Evolutionary conservation across 2,329 filamentous ascomycete species (phyloP).

Genomic region (Volutella citrinella): DNA sequence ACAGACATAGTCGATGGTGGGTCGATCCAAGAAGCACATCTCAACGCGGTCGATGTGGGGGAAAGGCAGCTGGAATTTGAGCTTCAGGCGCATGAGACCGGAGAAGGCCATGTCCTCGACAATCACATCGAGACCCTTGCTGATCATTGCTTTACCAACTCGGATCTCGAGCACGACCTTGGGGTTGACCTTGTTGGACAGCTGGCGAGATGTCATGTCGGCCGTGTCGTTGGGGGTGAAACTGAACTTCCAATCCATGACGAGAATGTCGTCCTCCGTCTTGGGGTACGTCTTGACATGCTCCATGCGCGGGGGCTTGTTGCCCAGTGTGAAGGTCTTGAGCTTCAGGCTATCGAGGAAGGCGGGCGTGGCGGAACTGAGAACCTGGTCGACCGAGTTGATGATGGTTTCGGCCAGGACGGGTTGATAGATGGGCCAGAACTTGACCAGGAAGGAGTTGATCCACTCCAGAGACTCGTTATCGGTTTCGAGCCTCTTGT

Average conservation of each 20-base stretch:
- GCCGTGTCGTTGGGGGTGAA: slow-evolving; percentile 94
- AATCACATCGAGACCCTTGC: slow-evolving; percentile 95
- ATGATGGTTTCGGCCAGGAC: slow-evolving; percentile 90
- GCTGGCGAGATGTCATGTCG: slow-evolving; percentile 84
- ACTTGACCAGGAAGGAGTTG: slow-evolving; percentile 97
- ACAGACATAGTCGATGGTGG: slow-evolving; percentile 93
- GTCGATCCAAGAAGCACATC: slow-evolving; percentile 88
- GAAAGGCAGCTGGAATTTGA: slow-evolving; percentile 95
- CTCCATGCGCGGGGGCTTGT: slow-evolving; percentile 92
- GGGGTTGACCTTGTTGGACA: slow-evolving; percentile 95
- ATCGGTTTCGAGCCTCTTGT: slow-evolving; percentile 85
- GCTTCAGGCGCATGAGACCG: slow-evolving; percentile 93
- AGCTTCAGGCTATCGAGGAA: slow-evolving; percentile 93
- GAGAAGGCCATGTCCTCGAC: slow-evolving; percentile 97
- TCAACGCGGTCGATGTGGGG: slow-evolving; percentile 94
- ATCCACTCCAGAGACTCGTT: slow-evolving; percentile 97
- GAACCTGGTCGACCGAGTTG: slow-evolving; percentile 90
- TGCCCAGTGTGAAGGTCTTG: slow-evolving; percentile 90
- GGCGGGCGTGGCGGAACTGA: slow-evolving; percentile 85
- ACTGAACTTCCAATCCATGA: slow-evolving; percentile 99
- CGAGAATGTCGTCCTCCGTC: slow-evolving; percentile 87
- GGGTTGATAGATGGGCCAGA: slow-evolving; percentile 98
- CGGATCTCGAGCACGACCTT: slow-evolving; percentile 95
- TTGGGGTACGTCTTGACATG: slow-evolving; percentile 98
- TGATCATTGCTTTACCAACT: slow-evolving; percentile 93